Evolutionary conservation across 768 basidiomycete genomes (phyloP), one percentile per base, ranked within the genome.

Genomic region (Xanthoconium purpureum): DNA sequence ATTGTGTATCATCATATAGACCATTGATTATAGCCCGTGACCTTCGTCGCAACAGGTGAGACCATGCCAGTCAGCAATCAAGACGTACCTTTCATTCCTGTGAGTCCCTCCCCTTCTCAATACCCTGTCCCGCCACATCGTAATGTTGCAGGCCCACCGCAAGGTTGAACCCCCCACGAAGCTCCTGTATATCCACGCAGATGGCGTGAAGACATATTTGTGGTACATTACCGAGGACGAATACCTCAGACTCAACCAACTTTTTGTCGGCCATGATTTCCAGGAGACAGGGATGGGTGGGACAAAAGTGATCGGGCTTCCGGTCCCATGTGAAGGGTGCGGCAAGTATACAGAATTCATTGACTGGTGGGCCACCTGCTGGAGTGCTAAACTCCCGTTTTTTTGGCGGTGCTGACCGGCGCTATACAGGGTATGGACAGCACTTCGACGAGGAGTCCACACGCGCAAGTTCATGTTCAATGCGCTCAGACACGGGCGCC

Each of bases 181-280:
- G 32, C 29, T 20, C 47, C 32, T 57, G 15, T 24, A 33, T 0
- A 17, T 24, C 3, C 18, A 14, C 24, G 52, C 50, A 5, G 45
- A 10, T 3, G 43, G 18, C 15, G 8, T 24, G 8, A 17, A 49
- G 0, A 18, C 30, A 6, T 54, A 62, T n/a, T 48, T 62, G 2
- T 62, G 61, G 59, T 62, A 62, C 45, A 62, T 62, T 30, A 62
- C 60, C 38, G 55, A 62, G 45, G 55, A 57, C 42, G 61, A 62
- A 37, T 62, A 61, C 49, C 50, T 57, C 14, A 50, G 61, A 32
- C 61, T 62, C 45, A 62, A 50, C 20, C 6, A 57, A n/a, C 37
- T 62, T 18, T 61, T 62, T 7, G 51, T 13, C 11, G 55, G 42
- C 38, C 57, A n/a, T 3, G 60, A 61, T 11, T 50, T 61, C 43